Evolutionary conservation across 116 monocot species (phyloP).

Genomic region (Phalaenopsis hybrid): DNA sequence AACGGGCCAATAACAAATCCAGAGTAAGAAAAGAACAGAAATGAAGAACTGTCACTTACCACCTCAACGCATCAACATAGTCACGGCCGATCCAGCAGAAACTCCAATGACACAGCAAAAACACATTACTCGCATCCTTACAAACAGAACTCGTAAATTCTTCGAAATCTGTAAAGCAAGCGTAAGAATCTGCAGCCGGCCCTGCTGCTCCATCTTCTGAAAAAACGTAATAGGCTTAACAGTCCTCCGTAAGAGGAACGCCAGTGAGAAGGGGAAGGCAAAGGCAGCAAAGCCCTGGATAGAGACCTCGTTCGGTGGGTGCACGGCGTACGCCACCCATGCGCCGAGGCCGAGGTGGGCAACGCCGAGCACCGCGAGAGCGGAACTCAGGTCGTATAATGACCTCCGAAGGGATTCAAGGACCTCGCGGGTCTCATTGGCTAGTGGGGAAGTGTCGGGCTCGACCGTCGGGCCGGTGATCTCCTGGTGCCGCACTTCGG

Average conservation of each 20-base stretch:
- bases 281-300: conserved; percentile 61
- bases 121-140: conserved; percentile 45
- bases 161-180: conserved; percentile 63
- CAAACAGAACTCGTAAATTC: conserved; percentile 42
- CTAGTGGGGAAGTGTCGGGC: conserved; percentile 70
- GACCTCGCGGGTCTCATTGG: conserved; percentile 77
- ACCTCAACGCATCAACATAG: conserved; percentile 34
- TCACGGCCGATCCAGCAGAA: conserved; percentile 31
- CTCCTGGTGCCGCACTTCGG: conserved; percentile 64
- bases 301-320: conserved; percentile 27
- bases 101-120: conserved; percentile 51
- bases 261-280: conserved; percentile 60
- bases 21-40: not conserved
- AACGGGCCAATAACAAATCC: too few relatives aligned
- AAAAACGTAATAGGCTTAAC: conserved; percentile 78
- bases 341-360: conserved; percentile 80
- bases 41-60: not conserved
- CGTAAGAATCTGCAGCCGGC: conserved; percentile 90
- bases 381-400: conserved; percentile 52
- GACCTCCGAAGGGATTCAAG: conserved; percentile 47
- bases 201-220: conserved; percentile 82
- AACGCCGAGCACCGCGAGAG: conserved; percentile 56
- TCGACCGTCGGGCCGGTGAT: conserved; percentile 91
- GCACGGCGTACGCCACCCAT: conserved; percentile 41
- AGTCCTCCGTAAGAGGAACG: conserved; percentile 65